Percentiles rank a stretch among this genome's conserved stretches.
Evolutionary conservation across 306 rosid species (phyloP).

Genomic region (Cucurbita argyrosperma): DNA sequence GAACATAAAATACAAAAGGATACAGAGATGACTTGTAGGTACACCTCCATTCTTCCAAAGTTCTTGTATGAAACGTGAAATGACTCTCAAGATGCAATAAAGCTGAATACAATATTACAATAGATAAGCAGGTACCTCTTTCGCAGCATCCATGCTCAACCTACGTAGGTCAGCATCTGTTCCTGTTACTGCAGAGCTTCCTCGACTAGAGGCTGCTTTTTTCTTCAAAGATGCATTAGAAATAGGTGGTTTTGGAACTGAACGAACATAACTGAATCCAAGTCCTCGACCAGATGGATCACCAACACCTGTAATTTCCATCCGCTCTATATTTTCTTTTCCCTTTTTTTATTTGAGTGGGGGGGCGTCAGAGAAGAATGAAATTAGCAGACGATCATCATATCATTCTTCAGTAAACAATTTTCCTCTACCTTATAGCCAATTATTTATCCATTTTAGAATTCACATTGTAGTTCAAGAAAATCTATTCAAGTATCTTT

Average conservation of each 20-base stretch:
- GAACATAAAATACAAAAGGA: background rate
- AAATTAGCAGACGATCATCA: background rate
- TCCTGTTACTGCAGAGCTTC: constrained; percentile 89
- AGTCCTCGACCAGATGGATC: constrained; percentile 96
- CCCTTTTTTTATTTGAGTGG: constrained; percentile 30
- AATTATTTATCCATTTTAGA: background rate
- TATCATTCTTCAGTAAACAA: background rate
- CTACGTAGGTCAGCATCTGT: constrained; percentile 99
- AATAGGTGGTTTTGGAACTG: constrained; percentile 71
- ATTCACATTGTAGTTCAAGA: background rate
- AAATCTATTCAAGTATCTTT: background rate
- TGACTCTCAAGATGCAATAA: background rate
- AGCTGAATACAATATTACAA: background rate
- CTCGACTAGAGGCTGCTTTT: constrained; percentile 54
- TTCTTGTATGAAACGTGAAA: background rate
- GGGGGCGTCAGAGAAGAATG: background rate
- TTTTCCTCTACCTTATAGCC: background rate
- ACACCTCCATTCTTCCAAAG: background rate
- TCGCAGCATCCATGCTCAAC: constrained; percentile 98
- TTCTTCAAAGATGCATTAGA: constrained; percentile 66
- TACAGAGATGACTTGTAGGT: background rate
- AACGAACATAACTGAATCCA: constrained; percentile 88
- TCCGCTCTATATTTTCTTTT: constrained; percentile 75
- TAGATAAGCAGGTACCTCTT: constrained; percentile 42
- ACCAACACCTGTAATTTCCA: constrained; percentile 96